phyloP scores from a whole-genome alignment of 1,284 basidiomycete species.

The Ceratobasidium sp. region DNA sequence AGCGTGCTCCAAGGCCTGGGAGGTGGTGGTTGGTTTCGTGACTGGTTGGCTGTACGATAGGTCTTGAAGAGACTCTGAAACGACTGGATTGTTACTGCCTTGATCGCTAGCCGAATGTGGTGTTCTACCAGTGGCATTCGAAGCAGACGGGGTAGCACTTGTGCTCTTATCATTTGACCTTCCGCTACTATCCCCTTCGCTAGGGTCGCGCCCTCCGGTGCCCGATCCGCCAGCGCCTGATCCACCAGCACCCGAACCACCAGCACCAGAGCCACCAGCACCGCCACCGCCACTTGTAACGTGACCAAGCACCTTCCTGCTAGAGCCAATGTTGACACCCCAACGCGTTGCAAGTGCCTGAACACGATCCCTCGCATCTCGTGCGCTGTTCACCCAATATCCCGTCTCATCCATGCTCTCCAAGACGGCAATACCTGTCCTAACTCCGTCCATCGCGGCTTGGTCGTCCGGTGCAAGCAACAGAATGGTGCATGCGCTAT shows the following conservation, averaged over 20 bases:
- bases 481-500: conserved; percentile 37
- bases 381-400: conserved; percentile 38
- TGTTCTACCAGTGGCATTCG: background rate
- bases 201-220: background rate
- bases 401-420: conserved; percentile 40
- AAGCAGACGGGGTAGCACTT: background rate
- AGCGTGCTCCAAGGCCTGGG: background rate
- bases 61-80: background rate
- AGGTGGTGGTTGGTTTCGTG: background rate
- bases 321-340: conserved; percentile 14
- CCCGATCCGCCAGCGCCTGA: conserved; percentile 10
- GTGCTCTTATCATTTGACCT: background rate
- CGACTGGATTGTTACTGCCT: background rate
- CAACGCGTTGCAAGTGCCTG: conserved; percentile 34
- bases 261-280: too few relatives aligned
- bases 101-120: background rate
- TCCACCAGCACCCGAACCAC: conserved; percentile 6
- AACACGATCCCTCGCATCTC: conserved; percentile 28
- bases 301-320: conserved; percentile 1
- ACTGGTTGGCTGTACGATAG: background rate
- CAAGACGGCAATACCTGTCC: conserved; percentile 23
- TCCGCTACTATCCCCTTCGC: background rate
- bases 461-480: conserved; percentile 33
- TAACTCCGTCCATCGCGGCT: conserved; percentile 35
- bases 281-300: too few relatives aligned